Conservation (phyloP, 208 protist species). For the Trichomonas gallinae region DNA sequence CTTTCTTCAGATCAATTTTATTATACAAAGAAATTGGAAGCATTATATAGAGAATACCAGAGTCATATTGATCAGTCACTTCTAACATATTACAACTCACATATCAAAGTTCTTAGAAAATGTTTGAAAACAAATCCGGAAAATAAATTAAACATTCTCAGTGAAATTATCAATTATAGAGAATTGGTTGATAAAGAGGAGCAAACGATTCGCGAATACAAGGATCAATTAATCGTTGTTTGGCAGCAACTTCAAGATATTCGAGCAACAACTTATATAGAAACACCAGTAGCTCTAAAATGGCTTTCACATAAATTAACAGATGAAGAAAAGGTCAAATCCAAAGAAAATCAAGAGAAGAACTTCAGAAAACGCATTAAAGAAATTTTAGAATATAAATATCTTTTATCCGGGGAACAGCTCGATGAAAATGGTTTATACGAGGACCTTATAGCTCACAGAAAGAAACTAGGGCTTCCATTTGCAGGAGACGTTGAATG, state of each 20-base stretch:
- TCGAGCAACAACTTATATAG: not conserved
- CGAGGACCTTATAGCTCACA: not conserved
- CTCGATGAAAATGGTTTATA: not conserved
- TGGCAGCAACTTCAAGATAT: not conserved
- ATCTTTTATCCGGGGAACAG: not conserved
- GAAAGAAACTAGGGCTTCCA: not conserved
- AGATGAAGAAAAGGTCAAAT: not conserved
- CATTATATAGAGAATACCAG: not conserved
- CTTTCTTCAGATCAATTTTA: not conserved
- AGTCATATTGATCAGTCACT: not conserved
- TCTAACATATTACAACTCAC: not conserved
- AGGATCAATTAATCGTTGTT: not conserved
- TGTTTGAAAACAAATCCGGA: not conserved
- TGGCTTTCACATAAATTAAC: not conserved
- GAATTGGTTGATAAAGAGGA: not conserved
- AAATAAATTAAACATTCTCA: not conserved
- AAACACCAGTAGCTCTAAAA: not conserved
- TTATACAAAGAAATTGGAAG: not conserved
- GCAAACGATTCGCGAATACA: not conserved
- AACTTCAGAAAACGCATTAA: not conserved
- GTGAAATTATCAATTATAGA: not conserved
- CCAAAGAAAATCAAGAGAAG: not conserved
- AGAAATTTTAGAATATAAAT: not conserved
- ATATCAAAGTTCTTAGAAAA: not conserved
- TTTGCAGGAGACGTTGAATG: not conserved